Percentiles rank a stretch among this genome's conserved stretches.
phyloP scores from a whole-genome alignment of 805 yeast species.

The Candida nanaspora region DNA sequence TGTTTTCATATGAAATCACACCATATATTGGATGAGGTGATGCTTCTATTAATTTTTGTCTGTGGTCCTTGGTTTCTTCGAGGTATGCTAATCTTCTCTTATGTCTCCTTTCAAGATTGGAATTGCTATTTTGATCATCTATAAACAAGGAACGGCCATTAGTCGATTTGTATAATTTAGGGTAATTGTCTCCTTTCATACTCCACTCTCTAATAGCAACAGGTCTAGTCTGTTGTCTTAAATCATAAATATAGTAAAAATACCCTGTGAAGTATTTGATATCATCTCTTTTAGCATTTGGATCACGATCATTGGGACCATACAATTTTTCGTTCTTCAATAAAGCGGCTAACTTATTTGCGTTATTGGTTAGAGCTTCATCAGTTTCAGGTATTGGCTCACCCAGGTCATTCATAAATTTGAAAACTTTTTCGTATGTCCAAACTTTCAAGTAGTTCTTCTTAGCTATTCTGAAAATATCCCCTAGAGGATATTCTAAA shows the following conservation, averaged over 20 bases:
- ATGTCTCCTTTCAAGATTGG: conserved; percentile 19
- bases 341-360: conserved; percentile 43
- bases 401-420: conserved; percentile 66
- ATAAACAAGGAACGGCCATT: conserved; percentile 81
- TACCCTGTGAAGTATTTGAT: conserved; percentile 71
- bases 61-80: conserved; percentile 24
- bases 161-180: conserved; percentile 52
- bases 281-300: conserved; percentile 77
- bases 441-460: conserved; percentile 69
- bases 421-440: conserved; percentile 76
- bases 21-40: conserved; percentile 9
- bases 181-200: conserved; percentile 35
- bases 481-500: conserved; percentile 40
- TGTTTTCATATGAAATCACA: conserved; percentile 13
- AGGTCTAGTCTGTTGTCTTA: conserved; percentile 72
- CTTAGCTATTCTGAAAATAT: conserved; percentile 60
- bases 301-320: conserved; percentile 88
- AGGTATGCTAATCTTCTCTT: conserved; percentile 23
- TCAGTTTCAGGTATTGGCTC: conserved; percentile 25
- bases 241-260: conserved; percentile 74
- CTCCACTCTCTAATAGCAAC: conserved; percentile 78
- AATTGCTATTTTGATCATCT: conserved; percentile 34
- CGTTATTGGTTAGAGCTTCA: conserved; percentile 13
- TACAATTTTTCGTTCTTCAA: conserved; percentile 77
- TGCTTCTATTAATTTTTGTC: conserved; percentile 21